A percentile compares a stretch with the other conserved stretches of the same genome.
Conservation (phyloP, 2,329 filamentous ascomycete genomes). For the Bipolaris cookei region DNA sequence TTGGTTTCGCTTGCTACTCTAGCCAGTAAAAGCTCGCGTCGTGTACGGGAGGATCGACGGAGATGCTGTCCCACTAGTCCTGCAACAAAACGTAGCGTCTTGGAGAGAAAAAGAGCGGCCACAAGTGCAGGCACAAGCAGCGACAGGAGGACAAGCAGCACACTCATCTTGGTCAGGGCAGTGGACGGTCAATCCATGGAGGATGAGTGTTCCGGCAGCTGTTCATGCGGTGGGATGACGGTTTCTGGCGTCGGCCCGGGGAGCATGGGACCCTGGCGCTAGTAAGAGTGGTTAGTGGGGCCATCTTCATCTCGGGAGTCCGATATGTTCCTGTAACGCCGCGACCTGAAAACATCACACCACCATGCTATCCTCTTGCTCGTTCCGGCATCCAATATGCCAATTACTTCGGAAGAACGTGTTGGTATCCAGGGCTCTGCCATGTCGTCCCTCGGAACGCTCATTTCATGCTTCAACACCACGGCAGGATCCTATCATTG, state of each 20-base stretch:
- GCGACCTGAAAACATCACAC: conserved; percentile 14
- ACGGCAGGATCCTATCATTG: conserved; percentile 48
- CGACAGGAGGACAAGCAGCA: conserved; percentile 35
- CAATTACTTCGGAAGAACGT: conserved; percentile 32
- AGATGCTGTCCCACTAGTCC: conserved; percentile 40
- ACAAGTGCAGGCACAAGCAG: conserved; percentile 32
- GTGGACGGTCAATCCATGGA: conserved; percentile 15
- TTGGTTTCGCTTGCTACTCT: conserved; percentile 42
- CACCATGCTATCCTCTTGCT: conserved; percentile 33
- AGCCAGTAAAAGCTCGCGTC: conserved; percentile 44
- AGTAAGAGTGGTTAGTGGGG: conserved; percentile 9
- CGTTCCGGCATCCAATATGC: conserved; percentile 31
- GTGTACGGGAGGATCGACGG: conserved; percentile 40
- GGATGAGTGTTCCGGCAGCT: conserved; percentile 19
- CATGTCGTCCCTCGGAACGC: conserved; percentile 35
- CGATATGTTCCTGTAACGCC: conserved; percentile 3
- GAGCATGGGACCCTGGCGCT: conserved; percentile 23
- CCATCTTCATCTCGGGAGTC: conserved; percentile 25
- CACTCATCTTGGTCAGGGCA: conserved; percentile 32
- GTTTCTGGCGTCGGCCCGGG: conserved; percentile 27
- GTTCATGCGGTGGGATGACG: conserved; percentile 37
- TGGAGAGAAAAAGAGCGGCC: conserved; percentile 34
- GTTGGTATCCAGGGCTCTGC: conserved; percentile 1
- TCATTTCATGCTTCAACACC: conserved; percentile 59
- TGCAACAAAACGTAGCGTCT: conserved; percentile 36